Base-by-base conservation (phyloP, 208 protist genomes). In the Leptomonas pyrrhocoris region DNA sequence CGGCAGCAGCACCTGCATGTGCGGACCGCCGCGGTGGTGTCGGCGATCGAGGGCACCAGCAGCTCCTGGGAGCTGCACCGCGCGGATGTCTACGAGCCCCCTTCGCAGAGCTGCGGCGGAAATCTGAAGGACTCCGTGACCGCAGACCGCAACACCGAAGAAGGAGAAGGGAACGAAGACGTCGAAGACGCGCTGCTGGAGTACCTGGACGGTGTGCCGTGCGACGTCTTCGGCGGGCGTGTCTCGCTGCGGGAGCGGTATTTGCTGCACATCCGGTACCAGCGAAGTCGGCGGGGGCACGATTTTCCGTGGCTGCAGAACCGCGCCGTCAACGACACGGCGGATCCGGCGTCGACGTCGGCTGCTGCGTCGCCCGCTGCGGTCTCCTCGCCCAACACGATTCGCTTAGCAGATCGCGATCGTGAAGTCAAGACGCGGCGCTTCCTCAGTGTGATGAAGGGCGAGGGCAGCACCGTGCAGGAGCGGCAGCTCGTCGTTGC, bases 221-320 rank as follows among this genome's bases (percentile, higher is more conserved):
- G 75, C 15, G 88, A 93, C 16, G 84, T 91, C 45, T 95, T 93
- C 69, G 64, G 81, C 34, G 71, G 68, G 3, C 25, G 48, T 13
- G 64, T 87, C 21, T 89, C 86, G 6, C 73, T 95, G 42, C 87
- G 90, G 0, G 81, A 90, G 48, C 81, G 88, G 23, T 90, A 88
- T 67, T 59, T 79, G 21, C 74, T 89, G 1, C 71, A 90, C 50
- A 62, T 70, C 30, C 58, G 49, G 15, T 85, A 78, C 31, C 58
- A 77, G 28, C 59, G 69, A 21, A 75, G 73, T 48, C 77, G 80
- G 36, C 58, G 61, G 40, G 23, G 45, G 2, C 60, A 65, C 27
- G 36, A 36, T 5, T 25, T 75, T 13, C 55, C 56, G 15, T 58
- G 36, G 48, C n/a, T 54, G 56, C 42, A 64, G 40, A 15, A 34